A percentile compares a stretch with the other conserved stretches of the same genome.
These are phyloP conservation scores for Erythrobasidium hasegawianum DNA, from an alignment of 1,284 basidiomycete species.

Conservation along the genomic window DNA sequence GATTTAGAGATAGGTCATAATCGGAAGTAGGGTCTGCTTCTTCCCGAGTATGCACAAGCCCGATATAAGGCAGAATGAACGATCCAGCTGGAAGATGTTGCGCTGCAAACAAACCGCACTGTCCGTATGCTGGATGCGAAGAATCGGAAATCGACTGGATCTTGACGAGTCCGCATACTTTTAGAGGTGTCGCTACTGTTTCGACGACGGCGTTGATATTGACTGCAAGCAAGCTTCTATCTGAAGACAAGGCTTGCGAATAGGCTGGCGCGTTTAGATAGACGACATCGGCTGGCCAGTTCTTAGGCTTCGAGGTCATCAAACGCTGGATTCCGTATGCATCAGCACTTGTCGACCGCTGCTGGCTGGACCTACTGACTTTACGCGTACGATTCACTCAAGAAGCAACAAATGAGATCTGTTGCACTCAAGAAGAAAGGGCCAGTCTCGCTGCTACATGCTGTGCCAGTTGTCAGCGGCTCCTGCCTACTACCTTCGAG, in stretches of 20 bases:
- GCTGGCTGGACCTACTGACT: too few species aligned
- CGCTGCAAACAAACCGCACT: conserved; percentile 74
- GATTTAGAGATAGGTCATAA: conserved; percentile 77
- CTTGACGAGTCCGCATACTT: not conserved
- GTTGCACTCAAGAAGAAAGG: too few species aligned
- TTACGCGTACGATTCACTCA: too few species aligned
- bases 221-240: not conserved
- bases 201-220: not conserved
- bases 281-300: not conserved
- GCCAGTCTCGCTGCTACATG: too few species aligned
- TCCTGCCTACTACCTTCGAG: too few species aligned
- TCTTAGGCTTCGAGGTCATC: not conserved
- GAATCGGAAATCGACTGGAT: conserved; percentile 48
- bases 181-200: not conserved
- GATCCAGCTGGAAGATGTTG: conserved; percentile 64
- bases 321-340: too few species aligned
- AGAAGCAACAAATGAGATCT: too few species aligned
- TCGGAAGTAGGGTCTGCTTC: conserved; percentile 60
- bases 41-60: conserved; percentile 71
- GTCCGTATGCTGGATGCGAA: conserved; percentile 69
- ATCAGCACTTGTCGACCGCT: too few species aligned
- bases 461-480: too few species aligned
- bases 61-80: conserved; percentile 74
- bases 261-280: conserved; percentile 17
- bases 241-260: conserved; percentile 1